A percentile compares a stretch with the other conserved stretches of the same genome.
phyloP scores from a whole-genome alignment of 169 alveolate species.

The Pseudocohnilembus persalinus region DNA sequence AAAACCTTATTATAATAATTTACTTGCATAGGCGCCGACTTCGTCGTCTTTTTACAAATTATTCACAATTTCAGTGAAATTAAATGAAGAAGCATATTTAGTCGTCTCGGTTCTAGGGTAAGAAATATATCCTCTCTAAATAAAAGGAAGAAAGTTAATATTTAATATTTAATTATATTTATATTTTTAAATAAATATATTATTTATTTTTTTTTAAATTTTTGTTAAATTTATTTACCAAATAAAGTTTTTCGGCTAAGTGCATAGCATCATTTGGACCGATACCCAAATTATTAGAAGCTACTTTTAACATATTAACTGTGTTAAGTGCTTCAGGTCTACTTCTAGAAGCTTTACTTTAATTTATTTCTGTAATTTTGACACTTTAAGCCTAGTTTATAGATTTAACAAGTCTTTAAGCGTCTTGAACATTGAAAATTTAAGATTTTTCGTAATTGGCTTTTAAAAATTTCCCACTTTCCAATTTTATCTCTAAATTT shows the following conservation, averaged over 20 bases:
- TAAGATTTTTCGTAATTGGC: constrained; percentile 8
- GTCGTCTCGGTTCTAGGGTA: constrained; percentile 97
- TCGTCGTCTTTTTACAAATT: neutral
- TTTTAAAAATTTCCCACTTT: constrained; percentile 33
- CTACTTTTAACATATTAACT: constrained; percentile 90
- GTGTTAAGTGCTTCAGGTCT: constrained; percentile 94
- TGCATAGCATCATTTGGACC: constrained; percentile 94
- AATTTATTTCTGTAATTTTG: constrained; percentile 44
- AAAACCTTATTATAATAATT: constrained; percentile 1
- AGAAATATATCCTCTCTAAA: constrained; percentile 87
- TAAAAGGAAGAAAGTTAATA: neutral
- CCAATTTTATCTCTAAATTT: neutral
- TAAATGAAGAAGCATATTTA: neutral
- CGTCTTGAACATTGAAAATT: constrained; percentile 51
- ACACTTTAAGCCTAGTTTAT: constrained; percentile 40
- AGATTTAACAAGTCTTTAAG: constrained; percentile 67
- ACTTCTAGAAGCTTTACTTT: constrained; percentile 54
- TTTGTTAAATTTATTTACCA: too few species aligned
- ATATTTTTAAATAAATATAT: too few species aligned
- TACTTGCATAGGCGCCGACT: neutral
- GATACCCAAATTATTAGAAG: constrained; percentile 88
- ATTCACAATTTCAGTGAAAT: constrained; percentile 3
- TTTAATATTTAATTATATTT: too few species aligned
- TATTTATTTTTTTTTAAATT: too few species aligned
- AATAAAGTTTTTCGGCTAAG: constrained; percentile 94